Conservation (phyloP, 192 early-diverging fungal species). For the Physocladia obscura region DNA sequence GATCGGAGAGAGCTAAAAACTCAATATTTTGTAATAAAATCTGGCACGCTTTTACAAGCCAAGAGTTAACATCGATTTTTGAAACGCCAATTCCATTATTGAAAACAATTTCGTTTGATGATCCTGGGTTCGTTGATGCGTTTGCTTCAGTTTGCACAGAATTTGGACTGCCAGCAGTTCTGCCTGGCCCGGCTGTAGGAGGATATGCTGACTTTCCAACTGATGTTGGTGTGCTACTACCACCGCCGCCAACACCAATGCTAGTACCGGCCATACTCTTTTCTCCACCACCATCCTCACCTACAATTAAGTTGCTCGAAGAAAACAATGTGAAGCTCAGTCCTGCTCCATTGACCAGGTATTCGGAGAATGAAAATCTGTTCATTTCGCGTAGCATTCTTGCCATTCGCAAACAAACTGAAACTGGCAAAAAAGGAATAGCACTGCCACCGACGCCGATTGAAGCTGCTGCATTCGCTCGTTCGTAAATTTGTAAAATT, state of each 20-base stretch:
- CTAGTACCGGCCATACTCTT: neutral
- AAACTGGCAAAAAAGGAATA: conserved; percentile 63
- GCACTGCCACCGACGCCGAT: conserved; percentile 24
- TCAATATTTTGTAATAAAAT: conserved; percentile 41
- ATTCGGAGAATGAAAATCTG: conserved; percentile 33
- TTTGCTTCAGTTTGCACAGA: neutral
- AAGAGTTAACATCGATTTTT: conserved; percentile 59
- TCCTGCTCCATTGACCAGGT: conserved; percentile 45
- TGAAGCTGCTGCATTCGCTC: conserved; percentile 21
- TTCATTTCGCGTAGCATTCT: conserved; percentile 58
- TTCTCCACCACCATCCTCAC: neutral
- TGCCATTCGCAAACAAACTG: conserved; percentile 69
- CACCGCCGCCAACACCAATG: conserved; percentile 37
- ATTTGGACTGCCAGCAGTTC: neutral
- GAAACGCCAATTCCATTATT: conserved; percentile 43
- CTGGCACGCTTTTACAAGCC: conserved; percentile 61
- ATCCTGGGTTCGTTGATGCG: conserved; percentile 5
- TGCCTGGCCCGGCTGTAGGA: neutral
- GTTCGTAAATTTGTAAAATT: conserved; percentile 64
- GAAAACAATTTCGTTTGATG: conserved; percentile 33
- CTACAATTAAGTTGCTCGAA: neutral
- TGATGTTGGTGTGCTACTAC: conserved; percentile 27
- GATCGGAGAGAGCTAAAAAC: conserved; percentile 57
- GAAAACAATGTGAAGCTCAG: conserved; percentile 19
- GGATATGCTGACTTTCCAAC: neutral